Evolutionary conservation across 371 early-diverging fungal genomes (phyloP), one percentile per base, ranked within the genome.

Genomic region (Mortierella sp.): DNA sequence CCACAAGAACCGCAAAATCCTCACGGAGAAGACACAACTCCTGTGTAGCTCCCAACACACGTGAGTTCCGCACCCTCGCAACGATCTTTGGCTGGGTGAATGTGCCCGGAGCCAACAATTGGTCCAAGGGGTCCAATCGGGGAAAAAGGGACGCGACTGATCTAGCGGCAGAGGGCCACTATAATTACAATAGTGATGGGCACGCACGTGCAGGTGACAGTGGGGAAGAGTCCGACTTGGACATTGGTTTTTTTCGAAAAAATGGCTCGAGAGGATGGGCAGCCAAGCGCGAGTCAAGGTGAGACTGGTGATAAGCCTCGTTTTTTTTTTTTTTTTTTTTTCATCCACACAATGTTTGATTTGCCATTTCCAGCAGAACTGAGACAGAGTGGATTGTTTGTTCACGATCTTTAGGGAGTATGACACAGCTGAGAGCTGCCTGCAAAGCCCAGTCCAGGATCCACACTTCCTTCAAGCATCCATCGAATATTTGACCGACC

Each of bases 81-180:
- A 83, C 84, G 1, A 87, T 89, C 21, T 87, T 87, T 70, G 88
- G 88, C 12, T 89, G 89, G 89, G 86, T 85, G 12, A 83, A 67
- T 16, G 43, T 46, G 18, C 48, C 79, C 4, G 50, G 60, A 1
- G n/a, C 46, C 21, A 47, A 57, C 26, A 29, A 46, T 18, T 66
- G 65, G 68, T 51, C 66, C 7, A 50, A 65, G 11, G 11, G 44
- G 25, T 50, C 58, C 4, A 57, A 25, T 1, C 47, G 65, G 14
- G 47, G 53, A 9, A 23, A 19, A 7, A 56, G 44, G 16, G 45
- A 64, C 0, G 11, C 60, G 9, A 23, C 55, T 25, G 43, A 43
- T 25, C 19, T n/a, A 26, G 51, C 37, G 9, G 9, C 9, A 3
- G 37, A 9, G 37, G 3, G 37, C 81, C 47, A 28, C 53, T 58